Percentiles rank a stretch among this genome's conserved stretches.
Conservation (phyloP, 2,329 filamentous ascomycete species). For the Capronia coronata region DNA sequence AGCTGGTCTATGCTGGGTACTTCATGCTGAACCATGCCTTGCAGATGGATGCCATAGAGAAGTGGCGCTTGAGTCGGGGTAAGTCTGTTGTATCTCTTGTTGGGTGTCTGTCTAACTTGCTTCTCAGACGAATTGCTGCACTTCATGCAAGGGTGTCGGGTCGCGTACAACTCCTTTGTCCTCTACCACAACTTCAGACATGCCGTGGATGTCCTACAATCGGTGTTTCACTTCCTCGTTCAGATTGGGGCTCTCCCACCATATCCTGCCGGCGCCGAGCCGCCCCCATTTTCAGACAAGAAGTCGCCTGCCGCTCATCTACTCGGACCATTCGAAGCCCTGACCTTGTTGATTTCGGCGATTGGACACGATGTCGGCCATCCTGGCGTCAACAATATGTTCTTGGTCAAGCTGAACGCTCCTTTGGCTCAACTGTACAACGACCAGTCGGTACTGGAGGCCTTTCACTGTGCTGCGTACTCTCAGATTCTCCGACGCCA, state of each 20-base stretch:
- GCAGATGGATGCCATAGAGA: slow-evolving; percentile 69
- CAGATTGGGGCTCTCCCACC: slow-evolving; percentile 68
- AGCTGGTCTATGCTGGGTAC: slow-evolving; percentile 76
- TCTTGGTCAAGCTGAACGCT: slow-evolving; percentile 83
- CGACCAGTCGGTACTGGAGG: slow-evolving; percentile 91
- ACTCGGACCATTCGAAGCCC: slow-evolving; percentile 76
- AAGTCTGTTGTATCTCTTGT: slow-evolving; percentile 31
- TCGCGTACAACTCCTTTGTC: slow-evolving; percentile 93
- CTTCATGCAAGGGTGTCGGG: slow-evolving; percentile 80
- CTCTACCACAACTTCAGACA: slow-evolving; percentile 98
- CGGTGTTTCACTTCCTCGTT: slow-evolving; percentile 82
- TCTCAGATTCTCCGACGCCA: slow-evolving; percentile 89
- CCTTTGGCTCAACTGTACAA: slow-evolving; percentile 94
- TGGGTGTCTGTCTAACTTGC: slow-evolving; percentile 35
- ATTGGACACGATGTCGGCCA: slow-evolving; percentile 97
- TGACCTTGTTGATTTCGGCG: slow-evolving; percentile 87
- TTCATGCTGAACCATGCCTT: slow-evolving; percentile 88
- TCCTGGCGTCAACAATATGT: slow-evolving; percentile 96
- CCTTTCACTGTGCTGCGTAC: slow-evolving; percentile 94
- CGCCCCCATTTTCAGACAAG: slow-evolving; percentile 29
- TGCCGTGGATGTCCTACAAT: slow-evolving; percentile 91
- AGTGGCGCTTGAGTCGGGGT: slow-evolving; percentile 75
- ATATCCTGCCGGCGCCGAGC: slow-evolving; percentile 47
- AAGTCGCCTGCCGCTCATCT: slow-evolving; percentile 65
- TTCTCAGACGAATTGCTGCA: slow-evolving; percentile 66